Percentiles rank a stretch among this genome's conserved stretches.
These are phyloP conservation scores for Pezicula carpinea DNA, from an alignment of 2,329 filamentous ascomycete genomes.

Conservation along the genomic window DNA sequence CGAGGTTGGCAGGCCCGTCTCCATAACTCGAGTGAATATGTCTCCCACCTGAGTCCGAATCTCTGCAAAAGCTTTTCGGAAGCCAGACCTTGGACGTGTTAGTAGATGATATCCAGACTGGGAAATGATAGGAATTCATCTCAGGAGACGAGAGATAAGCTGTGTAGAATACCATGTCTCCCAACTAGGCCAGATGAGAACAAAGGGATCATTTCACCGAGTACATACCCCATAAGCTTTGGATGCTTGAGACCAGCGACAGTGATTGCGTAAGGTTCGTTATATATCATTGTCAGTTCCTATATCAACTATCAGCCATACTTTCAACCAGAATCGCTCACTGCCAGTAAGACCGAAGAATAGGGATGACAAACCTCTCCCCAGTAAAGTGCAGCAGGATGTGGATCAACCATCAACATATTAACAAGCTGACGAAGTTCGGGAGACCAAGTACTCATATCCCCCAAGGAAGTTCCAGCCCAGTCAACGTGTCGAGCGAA, in stretches of 20 bases:
- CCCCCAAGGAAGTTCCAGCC: conserved; percentile 66
- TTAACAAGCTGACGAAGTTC: conserved; percentile 74
- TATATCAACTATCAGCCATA: background rate
- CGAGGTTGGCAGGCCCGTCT: conserved; percentile 71
- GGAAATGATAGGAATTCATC: too few relatives aligned
- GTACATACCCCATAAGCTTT: conserved; percentile 48
- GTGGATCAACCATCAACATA: conserved; percentile 72
- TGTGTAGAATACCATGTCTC: too few relatives aligned
- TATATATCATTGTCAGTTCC: conserved; percentile 63
- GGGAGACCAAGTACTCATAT: conserved; percentile 66
- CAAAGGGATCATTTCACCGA: too few relatives aligned
- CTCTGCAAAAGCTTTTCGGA: conserved; percentile 58
- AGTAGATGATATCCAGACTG: too few relatives aligned
- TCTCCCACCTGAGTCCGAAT: conserved; percentile 68
- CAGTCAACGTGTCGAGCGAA: conserved; percentile 70
- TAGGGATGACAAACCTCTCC: conserved; percentile 40
- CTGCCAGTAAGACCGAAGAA: background rate
- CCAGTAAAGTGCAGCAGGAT: conserved; percentile 75
- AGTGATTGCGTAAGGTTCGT: conserved; percentile 63
- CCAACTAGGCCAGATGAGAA: too few relatives aligned
- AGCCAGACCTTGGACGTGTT: conserved; percentile 9
- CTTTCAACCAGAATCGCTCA: background rate
- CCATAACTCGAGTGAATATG: conserved; percentile 61
- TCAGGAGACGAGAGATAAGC: too few relatives aligned
- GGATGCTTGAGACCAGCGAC: conserved; percentile 76